Conservation (phyloP, 352 stramenopile genomes). For the Globisporangium iwayamae region DNA sequence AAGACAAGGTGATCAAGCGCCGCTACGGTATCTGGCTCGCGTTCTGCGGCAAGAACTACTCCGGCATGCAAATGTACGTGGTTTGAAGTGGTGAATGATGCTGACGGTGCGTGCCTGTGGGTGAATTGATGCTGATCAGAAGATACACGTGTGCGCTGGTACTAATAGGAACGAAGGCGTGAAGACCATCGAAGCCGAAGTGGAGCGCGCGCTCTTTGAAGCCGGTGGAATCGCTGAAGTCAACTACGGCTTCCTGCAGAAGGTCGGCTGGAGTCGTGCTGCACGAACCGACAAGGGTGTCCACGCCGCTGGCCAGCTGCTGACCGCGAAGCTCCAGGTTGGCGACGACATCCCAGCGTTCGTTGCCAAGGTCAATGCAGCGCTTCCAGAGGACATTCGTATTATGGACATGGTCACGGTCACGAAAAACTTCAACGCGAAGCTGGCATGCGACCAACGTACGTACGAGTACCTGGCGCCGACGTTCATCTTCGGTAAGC, state of each 20-base stretch:
- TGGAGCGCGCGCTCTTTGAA: constrained; percentile 86
- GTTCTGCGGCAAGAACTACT: constrained; percentile 89
- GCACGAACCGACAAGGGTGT: constrained; percentile 91
- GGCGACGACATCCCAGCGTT: constrained; percentile 68
- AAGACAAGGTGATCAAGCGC: constrained; percentile 38
- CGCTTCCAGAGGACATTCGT: constrained; percentile 78
- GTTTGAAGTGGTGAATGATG: neutral
- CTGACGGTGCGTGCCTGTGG: neutral
- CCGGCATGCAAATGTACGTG: constrained; percentile 84
- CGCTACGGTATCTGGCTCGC: constrained; percentile 83
- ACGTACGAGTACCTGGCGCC: constrained; percentile 91
- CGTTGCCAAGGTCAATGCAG: constrained; percentile 61
- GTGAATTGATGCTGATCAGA: neutral
- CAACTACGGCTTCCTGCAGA: constrained; percentile 90
- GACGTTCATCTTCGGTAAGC: constrained; percentile 82
- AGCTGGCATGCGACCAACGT: constrained; percentile 84
- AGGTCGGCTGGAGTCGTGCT: constrained; percentile 87
- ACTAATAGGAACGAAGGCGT: constrained; percentile 76
- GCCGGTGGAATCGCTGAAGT: constrained; percentile 80
- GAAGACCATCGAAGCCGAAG: constrained; percentile 87
- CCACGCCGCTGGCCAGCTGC: constrained; percentile 80
- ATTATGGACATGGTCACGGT: constrained; percentile 81
- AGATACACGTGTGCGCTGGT: neutral
- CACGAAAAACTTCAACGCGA: constrained; percentile 91
- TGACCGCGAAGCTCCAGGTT: constrained; percentile 85